Evolutionary conservation across 306 rosid genomes (phyloP).

Genomic region (Pterocarpus macrocarpus): DNA sequence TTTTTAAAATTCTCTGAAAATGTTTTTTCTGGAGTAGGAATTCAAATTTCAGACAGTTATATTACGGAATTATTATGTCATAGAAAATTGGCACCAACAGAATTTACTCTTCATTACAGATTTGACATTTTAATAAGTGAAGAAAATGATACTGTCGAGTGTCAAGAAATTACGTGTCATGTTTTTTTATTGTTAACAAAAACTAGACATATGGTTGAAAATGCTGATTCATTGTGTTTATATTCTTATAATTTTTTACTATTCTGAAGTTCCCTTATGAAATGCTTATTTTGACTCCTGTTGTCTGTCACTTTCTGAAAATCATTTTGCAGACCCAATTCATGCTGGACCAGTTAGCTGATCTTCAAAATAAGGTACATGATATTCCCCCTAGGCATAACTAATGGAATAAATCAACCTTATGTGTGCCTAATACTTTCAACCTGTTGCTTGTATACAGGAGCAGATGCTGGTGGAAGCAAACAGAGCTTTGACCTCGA

Average conservation of each 20-base stretch:
- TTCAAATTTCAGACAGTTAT: background rate
- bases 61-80: too few species aligned
- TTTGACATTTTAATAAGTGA: background rate
- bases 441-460: constrained; percentile 54
- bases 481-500: constrained; percentile 77
- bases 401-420: background rate
- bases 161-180: background rate
- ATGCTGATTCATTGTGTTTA: background rate
- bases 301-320: constrained; percentile 29
- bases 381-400: background rate
- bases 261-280: background rate
- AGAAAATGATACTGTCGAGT: background rate
- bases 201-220: background rate
- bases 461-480: constrained; percentile 82
- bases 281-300: background rate
- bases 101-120: constrained; percentile 8
- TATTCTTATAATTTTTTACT: background rate
- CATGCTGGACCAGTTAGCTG: constrained; percentile 94
- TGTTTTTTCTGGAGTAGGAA: background rate
- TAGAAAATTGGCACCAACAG: background rate
- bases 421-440: constrained; percentile 30
- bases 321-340: constrained; percentile 82
- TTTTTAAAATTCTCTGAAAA: background rate
- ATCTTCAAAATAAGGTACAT: constrained; percentile 88
- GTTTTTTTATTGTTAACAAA: background rate